These are phyloP conservation scores for Mycena rosella DNA, from an alignment of 768 basidiomycete species.

Conservation along the genomic window DNA sequence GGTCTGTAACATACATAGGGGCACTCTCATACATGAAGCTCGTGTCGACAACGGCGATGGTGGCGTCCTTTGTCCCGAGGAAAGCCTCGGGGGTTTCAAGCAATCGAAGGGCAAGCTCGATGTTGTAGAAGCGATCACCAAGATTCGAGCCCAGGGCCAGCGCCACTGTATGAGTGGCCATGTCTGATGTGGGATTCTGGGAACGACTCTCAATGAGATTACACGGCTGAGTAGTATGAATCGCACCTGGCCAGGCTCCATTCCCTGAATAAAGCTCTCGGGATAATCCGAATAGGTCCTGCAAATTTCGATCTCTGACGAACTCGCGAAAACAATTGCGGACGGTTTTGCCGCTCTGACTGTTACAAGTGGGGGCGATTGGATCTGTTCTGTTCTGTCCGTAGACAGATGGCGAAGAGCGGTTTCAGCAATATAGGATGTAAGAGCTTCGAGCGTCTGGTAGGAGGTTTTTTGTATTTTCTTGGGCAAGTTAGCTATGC, in stretches of 20 bases:
- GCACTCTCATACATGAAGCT: constrained; percentile 94
- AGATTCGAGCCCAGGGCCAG: constrained; percentile 93
- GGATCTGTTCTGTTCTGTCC: constrained; percentile 30
- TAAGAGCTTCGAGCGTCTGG: constrained; percentile 79
- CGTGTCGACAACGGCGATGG: constrained; percentile 68
- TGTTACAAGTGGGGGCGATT: constrained; percentile 50
- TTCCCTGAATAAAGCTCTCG: constrained; percentile 18
- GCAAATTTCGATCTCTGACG: constrained; percentile 72
- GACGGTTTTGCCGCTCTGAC: constrained; percentile 79
- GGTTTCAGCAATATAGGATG: constrained; percentile 64
- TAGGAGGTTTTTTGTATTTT: constrained; percentile 62
- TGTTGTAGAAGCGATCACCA: constrained; percentile 87
- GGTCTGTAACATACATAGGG: constrained; percentile 96
- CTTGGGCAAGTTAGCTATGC: constrained; percentile 47
- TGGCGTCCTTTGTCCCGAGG: constrained; percentile 44
- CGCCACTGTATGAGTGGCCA: constrained; percentile 54
- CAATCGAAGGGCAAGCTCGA: constrained; percentile 80
- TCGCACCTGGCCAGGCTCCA: neutral
- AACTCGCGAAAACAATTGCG: constrained; percentile 75
- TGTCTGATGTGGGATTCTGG: neutral
- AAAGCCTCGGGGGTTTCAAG: constrained; percentile 66
- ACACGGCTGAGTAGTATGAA: neutral
- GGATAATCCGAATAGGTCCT: constrained; percentile 58
- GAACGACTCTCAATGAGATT: neutral
- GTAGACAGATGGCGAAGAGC: constrained; percentile 50